A percentile compares a stretch with the other conserved stretches of the same genome.
Evolutionary conservation across 352 stramenopile genomes (phyloP).

Genomic region (Phytopythium ostracodes): DNA sequence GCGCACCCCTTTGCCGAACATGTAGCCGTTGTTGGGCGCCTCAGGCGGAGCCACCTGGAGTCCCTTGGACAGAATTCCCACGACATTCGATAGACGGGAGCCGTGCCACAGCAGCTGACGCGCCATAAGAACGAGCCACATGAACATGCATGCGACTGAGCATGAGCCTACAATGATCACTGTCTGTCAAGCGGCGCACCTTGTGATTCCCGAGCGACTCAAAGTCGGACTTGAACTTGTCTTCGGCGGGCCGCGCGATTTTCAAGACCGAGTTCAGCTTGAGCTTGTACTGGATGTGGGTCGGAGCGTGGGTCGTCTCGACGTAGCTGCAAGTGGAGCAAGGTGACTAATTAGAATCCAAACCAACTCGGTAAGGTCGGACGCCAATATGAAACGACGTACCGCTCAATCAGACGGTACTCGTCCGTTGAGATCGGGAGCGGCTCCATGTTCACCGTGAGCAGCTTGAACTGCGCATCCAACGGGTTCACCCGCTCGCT

Average conservation of each 20-base stretch:
- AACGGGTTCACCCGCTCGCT: conserved; percentile 35
- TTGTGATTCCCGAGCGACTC: conserved; percentile 57
- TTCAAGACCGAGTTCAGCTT: conserved; percentile 55
- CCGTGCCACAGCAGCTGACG: conserved; percentile 81
- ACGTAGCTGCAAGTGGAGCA: conserved; percentile 34
- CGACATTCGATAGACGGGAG: conserved; percentile 70
- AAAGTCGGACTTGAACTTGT: conserved; percentile 35
- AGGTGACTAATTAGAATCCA: background rate
- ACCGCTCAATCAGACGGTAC: conserved; percentile 53
- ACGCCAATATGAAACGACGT: background rate
- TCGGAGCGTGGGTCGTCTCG: conserved; percentile 56
- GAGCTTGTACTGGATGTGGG: conserved; percentile 60
- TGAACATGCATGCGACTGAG: background rate
- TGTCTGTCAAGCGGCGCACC: conserved; percentile 13
- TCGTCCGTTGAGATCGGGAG: conserved; percentile 30
- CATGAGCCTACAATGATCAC: background rate
- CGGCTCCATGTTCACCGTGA: conserved; percentile 49
- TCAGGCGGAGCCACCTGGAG: conserved; percentile 79
- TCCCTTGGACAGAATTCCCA: conserved; percentile 76
- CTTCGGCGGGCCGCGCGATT: conserved; percentile 40
- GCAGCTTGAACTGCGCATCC: conserved; percentile 57
- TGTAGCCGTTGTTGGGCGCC: conserved; percentile 71
- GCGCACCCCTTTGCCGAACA: conserved; percentile 85
- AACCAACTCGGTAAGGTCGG: background rate
- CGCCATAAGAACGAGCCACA: background rate